Conservation (phyloP, 768 basidiomycete genomes). For the Hebeloma cylindrosporum region DNA sequence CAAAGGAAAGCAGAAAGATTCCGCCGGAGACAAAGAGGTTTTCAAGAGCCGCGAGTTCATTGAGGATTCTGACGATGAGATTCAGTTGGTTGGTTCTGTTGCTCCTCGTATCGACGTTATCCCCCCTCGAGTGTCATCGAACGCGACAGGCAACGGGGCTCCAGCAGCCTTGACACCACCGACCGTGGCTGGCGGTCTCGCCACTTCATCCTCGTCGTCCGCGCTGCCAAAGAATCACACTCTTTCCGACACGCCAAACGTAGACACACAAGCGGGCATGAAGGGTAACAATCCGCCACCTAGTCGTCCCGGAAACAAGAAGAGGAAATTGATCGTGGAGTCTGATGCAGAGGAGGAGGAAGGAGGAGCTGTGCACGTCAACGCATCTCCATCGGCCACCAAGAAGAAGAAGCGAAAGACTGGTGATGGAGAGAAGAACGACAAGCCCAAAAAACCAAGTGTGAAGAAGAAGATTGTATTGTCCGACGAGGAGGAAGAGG, state of each 20-base stretch:
- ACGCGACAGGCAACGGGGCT: neutral
- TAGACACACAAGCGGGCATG: conserved; percentile 8
- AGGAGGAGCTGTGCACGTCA: conserved; percentile 14
- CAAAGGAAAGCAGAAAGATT: conserved; percentile 34
- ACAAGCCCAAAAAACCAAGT: conserved; percentile 21
- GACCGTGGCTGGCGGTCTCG: neutral
- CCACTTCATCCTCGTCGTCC: neutral
- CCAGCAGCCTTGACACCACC: neutral
- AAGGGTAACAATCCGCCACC: too few species aligned
- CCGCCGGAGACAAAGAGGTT: conserved; percentile 28
- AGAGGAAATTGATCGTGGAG: conserved; percentile 26
- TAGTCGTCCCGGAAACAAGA: conserved; percentile 18
- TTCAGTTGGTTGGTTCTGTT: conserved; percentile 13
- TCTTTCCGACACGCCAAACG: conserved; percentile 8
- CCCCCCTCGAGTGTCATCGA: conserved; percentile 1
- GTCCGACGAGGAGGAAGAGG: conserved; percentile 34
- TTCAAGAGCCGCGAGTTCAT: conserved; percentile 49
- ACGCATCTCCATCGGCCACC: conserved; percentile 8
- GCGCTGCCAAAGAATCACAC: neutral
- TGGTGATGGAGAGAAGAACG: conserved; percentile 7
- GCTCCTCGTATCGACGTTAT: conserved; percentile 19
- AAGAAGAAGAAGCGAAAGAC: conserved; percentile 21
- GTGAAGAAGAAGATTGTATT: conserved; percentile 26
- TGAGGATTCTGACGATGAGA: conserved; percentile 30
- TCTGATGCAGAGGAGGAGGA: conserved; percentile 22